A percentile compares a stretch with the other conserved stretches of the same genome.
Evolutionary conservation across 1,139 yeast species (phyloP).

Genomic region (Yamadazyma sp.): DNA sequence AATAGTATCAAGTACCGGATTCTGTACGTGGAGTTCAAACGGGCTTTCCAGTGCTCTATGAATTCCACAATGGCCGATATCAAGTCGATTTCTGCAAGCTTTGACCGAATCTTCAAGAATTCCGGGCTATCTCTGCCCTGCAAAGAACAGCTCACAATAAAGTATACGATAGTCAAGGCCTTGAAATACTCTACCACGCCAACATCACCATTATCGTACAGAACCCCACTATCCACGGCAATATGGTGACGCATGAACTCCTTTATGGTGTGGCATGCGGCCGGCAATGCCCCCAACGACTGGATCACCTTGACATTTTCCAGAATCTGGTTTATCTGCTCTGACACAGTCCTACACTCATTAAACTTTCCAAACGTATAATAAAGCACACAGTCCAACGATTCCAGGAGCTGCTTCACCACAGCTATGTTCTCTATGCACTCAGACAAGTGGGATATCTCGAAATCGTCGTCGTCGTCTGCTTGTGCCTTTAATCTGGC

Average conservation of each 20-base stretch:
- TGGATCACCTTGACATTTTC: conserved; percentile 15
- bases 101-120: conserved; percentile 17
- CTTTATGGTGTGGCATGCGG: not conserved
- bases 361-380: conserved; percentile 45
- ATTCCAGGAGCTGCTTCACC: not conserved
- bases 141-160: conserved; percentile 38
- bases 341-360: conserved; percentile 23
- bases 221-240: conserved; percentile 12
- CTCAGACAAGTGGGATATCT: conserved; percentile 2
- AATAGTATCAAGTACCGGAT: conserved; percentile 56
- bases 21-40: conserved; percentile 28
- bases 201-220: not conserved
- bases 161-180: conserved; percentile 55
- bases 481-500: conserved; percentile 3
- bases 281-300: conserved; percentile 12
- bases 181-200: conserved; percentile 23
- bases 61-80: conserved; percentile 48
- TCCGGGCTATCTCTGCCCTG: conserved; percentile 18
- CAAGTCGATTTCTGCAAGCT: conserved; percentile 31
- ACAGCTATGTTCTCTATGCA: conserved; percentile 1
- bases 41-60: conserved; percentile 71
- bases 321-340: conserved; percentile 37
- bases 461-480: not conserved
- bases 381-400: conserved; percentile 24
- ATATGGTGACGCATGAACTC: conserved; percentile 14